Conservation (phyloP, 208 protist species). For the Trypanosoma scelopori region DNA sequence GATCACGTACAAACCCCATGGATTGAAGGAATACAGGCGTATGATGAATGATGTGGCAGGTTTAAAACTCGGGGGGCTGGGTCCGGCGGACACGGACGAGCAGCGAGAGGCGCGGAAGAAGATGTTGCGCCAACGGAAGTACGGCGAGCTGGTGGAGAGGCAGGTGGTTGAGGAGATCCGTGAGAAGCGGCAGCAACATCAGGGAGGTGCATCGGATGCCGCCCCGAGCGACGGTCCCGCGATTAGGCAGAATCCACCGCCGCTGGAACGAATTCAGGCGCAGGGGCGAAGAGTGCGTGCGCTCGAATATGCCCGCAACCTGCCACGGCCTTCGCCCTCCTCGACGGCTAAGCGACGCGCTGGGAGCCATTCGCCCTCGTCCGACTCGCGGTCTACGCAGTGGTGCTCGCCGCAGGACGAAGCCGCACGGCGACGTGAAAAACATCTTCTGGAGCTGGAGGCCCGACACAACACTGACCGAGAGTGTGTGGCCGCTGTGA, state of each 20-base stretch:
- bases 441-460: slow-evolving; percentile 59
- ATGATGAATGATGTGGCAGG: slow-evolving; percentile 56
- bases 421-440: slow-evolving; percentile 25
- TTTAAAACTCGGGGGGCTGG: slow-evolving; percentile 48
- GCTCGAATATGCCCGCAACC: slow-evolving; percentile 50
- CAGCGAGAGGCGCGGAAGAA: slow-evolving; percentile 56
- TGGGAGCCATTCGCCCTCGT: neutral
- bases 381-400: neutral
- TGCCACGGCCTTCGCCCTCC: slow-evolving; percentile 11
- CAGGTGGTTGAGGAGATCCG: slow-evolving; percentile 28
- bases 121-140: slow-evolving; percentile 49
- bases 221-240: neutral
- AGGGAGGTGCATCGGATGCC: neutral
- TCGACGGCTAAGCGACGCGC: too few species aligned
- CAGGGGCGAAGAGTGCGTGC: slow-evolving; percentile 54
- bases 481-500: slow-evolving; percentile 49
- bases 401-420: slow-evolving; percentile 20
- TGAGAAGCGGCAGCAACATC: slow-evolving; percentile 24
- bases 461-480: slow-evolving; percentile 51
- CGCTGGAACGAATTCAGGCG: slow-evolving; percentile 41
- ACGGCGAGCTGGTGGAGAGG: slow-evolving; percentile 45
- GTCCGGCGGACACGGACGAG: slow-evolving; percentile 76
- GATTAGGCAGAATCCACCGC: slow-evolving; percentile 27
- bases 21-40: slow-evolving; percentile 64
- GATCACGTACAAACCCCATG: slow-evolving; percentile 60